Percentiles rank a stretch among this genome's conserved stretches.
Conservation (phyloP, 139 green algal species). For the Micractinium conductrix region DNA sequence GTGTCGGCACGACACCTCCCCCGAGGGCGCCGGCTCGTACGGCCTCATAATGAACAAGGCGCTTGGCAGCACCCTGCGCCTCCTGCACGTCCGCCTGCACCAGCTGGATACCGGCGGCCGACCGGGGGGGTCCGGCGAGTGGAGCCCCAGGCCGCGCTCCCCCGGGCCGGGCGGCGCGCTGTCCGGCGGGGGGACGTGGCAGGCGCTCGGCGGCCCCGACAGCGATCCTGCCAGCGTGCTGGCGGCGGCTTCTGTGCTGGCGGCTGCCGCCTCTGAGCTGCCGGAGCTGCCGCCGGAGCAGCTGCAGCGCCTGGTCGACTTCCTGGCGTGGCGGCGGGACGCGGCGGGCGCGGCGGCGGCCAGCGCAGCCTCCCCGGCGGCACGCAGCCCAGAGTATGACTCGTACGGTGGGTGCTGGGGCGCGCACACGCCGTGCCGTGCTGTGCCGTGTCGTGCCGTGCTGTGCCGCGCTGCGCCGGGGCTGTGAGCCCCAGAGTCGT, state of each 20-base stretch:
- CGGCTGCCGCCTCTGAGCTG: not conserved
- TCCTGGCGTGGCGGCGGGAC: not conserved
- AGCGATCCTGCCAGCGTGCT: not conserved
- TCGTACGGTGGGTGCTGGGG: no score
- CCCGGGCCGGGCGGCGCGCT: not conserved
- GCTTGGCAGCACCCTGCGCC: constrained; percentile 15
- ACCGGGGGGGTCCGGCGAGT: not conserved
- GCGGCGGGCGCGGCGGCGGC: not conserved
- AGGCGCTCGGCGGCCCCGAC: not conserved
- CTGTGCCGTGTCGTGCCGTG: no score
- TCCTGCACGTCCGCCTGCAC: constrained; percentile 17
- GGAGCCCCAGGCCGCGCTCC: not conserved
- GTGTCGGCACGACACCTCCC: constrained; percentile 17
- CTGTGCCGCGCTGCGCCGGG: no score
- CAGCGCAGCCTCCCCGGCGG: not conserved
- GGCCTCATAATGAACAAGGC: constrained; percentile 34
- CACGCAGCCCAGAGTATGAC: not conserved
- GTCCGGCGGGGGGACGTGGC: not conserved
- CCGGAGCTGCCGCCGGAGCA: not conserved
- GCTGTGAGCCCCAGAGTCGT: no score
- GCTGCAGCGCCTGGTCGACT: not conserved
- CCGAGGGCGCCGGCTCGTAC: not conserved
- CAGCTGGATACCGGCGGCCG: constrained; percentile 11
- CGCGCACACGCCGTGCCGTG: no score
- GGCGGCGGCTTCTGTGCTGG: not conserved